Evolutionary conservation across 83 land plant species (phyloP), one percentile per base, ranked within the genome.

Genomic region (Isoetes engelmannii): DNA sequence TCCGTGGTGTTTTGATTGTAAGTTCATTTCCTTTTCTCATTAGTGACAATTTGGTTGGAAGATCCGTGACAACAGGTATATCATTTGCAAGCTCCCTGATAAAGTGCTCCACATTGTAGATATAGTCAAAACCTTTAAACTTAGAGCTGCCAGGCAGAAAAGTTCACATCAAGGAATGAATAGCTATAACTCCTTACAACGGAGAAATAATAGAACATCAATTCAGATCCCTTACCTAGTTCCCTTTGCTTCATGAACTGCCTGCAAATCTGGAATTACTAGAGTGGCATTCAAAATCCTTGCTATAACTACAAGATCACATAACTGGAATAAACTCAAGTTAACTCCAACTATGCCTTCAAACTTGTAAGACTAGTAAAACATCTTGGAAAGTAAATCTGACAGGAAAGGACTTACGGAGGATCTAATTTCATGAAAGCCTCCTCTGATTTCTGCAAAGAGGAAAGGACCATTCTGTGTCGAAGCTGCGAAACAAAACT

Each of bases 231-330:
- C 46, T 62, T 62, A 90, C 98, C 98, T 88, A 77, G 85, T 87
- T 48, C 89, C 87, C 68, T 84, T 89, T 58, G 87, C 78, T 49
- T 75, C 85, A 65, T 69, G 47, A 65, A 80, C 87, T 68, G 84
- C 85, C 74, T 87, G 96, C 65, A 93, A 78, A 78, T 86, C 87
- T 67, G 98, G 98, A 55, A 93, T 68, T 49, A 87, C 88, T 61
- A 93, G 89, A 50, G 96, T 93, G 15, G 89, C 98, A 81, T 93
- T 93, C 74, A 93, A 74, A 10, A 93, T 86, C 81, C 96, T 82
- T 51, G 92, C 78, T 59, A 93, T 74, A 21, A 80, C 78, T 45
- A 93, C 95, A 63, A 87, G 82, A 80, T 93, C 98, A 79, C 89
- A 86, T 12, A 93, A 86, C 98, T 93, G 70, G 18, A 37, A 72